Percentiles rank a stretch among this genome's conserved stretches.
Evolutionary conservation across 2,329 filamentous ascomycete species (phyloP).

Genomic region (Curvularia spicifera): DNA sequence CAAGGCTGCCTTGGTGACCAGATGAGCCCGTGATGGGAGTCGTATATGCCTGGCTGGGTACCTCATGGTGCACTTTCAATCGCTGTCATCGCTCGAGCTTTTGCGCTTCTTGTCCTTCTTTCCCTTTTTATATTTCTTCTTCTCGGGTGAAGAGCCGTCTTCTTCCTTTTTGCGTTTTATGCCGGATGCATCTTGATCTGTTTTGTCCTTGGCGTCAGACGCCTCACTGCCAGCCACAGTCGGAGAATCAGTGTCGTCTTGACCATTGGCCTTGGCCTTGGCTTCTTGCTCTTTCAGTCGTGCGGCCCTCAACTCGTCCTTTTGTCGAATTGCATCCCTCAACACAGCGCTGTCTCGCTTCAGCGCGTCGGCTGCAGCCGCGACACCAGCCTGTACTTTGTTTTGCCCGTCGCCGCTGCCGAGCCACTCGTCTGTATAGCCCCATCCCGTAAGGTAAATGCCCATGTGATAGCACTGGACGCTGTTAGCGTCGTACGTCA

Average conservation of each 20-base stretch:
- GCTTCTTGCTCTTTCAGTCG: conserved; percentile 26
- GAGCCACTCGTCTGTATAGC: conserved; percentile 66
- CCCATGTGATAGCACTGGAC: conserved; percentile 67
- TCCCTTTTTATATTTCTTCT: conserved; percentile 24
- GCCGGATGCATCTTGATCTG: not conserved
- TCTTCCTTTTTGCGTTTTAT: conserved; percentile 20
- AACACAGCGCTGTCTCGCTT: conserved; percentile 48
- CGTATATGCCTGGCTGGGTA: not conserved
- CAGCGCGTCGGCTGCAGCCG: conserved; percentile 69
- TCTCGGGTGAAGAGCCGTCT: conserved; percentile 8
- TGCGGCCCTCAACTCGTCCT: conserved; percentile 29
- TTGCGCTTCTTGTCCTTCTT: conserved; percentile 23
- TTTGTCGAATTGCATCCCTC: conserved; percentile 27
- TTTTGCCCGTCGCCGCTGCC: conserved; percentile 68
- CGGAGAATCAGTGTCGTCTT: conserved; percentile 14
- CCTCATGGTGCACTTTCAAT: not conserved
- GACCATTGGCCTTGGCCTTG: conserved; percentile 9
- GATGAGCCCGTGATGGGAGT: not conserved
- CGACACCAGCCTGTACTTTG: conserved; percentile 72
- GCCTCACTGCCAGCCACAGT: conserved; percentile 6
- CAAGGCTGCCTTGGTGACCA: not conserved
- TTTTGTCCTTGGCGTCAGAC: conserved; percentile 31
- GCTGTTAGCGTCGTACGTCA: conserved; percentile 58
- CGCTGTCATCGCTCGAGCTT: conserved; percentile 8
- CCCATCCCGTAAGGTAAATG: conserved; percentile 71